A percentile compares a stretch with the other conserved stretches of the same genome.
These are phyloP conservation scores for Epichloe gansuensis DNA, from an alignment of 2,329 filamentous ascomycete genomes.

Conservation along the genomic window DNA sequence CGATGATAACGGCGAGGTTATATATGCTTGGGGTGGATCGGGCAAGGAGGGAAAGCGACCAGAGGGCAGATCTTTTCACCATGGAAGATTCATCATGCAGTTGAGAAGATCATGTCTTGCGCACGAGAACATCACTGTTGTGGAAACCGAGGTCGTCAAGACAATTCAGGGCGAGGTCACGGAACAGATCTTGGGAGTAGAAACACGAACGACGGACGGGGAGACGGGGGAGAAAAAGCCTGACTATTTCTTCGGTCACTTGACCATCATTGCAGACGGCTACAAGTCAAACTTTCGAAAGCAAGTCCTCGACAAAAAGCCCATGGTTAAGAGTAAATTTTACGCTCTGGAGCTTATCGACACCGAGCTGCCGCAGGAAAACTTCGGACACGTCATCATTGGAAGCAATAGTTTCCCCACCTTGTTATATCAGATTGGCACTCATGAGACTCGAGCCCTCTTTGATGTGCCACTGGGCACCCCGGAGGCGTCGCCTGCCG, in stretches of 20 bases:
- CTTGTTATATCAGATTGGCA: conserved; percentile 92
- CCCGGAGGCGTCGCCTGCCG: conserved; percentile 56
- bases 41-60: conserved; percentile 28
- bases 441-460: conserved; percentile 80
- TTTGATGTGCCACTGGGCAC: conserved; percentile 75
- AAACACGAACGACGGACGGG: conserved; percentile 52
- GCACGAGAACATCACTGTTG: conserved; percentile 73
- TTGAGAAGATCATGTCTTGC: conserved; percentile 61
- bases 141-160: conserved; percentile 76
- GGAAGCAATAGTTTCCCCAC: conserved; percentile 57
- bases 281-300: conserved; percentile 89
- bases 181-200: conserved; percentile 69
- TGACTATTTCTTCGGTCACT: conserved; percentile 75
- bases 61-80: conserved; percentile 77
- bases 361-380: conserved; percentile 58
- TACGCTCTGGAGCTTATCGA: conserved; percentile 89
- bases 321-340: conserved; percentile 73
- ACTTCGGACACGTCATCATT: conserved; percentile 81
- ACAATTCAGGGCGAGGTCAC: conserved; percentile 58
- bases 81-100: conserved; percentile 81
- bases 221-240: conserved; percentile 39
- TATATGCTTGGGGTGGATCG: conserved; percentile 22
- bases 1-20: conserved; percentile 31
- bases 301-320: conserved; percentile 50
- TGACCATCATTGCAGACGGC: conserved; percentile 85